Base-by-base conservation (phyloP, 148 eudicot species). In the Bassia scoparia region DNA sequence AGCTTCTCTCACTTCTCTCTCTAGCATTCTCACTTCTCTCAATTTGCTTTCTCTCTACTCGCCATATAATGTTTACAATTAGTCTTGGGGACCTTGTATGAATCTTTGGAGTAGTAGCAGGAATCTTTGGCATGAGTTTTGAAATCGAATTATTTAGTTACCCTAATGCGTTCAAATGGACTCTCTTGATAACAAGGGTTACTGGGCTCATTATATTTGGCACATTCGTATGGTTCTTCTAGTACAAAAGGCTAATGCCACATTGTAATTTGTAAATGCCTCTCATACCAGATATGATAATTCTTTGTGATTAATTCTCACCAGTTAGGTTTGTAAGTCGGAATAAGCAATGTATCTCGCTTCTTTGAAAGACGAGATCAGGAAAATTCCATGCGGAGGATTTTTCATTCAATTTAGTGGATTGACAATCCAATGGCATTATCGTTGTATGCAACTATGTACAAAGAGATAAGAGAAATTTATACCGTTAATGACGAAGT, bases 101-200 rank as follows among this genome's bases (percentile, higher is more conserved):
- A n/a, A 92, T 96, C 53, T 92, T 90, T 55, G 99, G 97, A 9
- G 96, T 96, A 52, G 94, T 96, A 69, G 96, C 97, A 0, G 99
- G 97, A 20, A 78, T 96, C 31, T 96, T 96, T 77, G 99, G 99
- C 60, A 96, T 96, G 99, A 96, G 92, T 68, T 92, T 96, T 33
- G 73, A 76, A n/a, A 84, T 92, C 71, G 63, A 89, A 17, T 69
- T 96, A 76, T 92, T 96, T 64, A 82, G 87, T 33, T 43, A 87
- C 43, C 81, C 85, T 8, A 70, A 78, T 46, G 97, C 97, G 5
- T 96, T 96, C 84, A 84, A 87, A 71, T 96, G 96, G 96, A 90
- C 87, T 53, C 89, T 92, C 55, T 29, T 81, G 49, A 85, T 90
- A 26, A 90, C 99, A 24, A 97, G 96, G 66, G 67, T 80, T 38